Evolutionary conservation across 768 basidiomycete genomes (phyloP).

Genomic region (Tylopilus subfusipes): DNA sequence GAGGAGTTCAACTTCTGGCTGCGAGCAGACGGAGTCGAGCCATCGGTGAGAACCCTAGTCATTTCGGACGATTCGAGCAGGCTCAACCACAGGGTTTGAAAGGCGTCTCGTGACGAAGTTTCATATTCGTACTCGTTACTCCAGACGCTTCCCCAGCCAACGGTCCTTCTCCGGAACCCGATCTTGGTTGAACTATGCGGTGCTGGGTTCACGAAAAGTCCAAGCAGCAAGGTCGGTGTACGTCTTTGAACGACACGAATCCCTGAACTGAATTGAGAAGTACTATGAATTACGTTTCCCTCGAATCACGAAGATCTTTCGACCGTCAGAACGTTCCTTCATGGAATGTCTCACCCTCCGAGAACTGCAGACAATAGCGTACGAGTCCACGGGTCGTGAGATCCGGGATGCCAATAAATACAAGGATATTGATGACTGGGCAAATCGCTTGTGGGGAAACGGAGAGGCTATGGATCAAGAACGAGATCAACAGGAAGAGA

Average conservation of each 20-base stretch:
- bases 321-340: conserved; percentile 63
- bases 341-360: conserved; percentile 47
- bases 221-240: conserved; percentile 47
- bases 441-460: conserved; percentile 38
- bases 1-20: conserved; percentile 72
- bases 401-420: conserved; percentile 28
- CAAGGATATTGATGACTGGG: conserved; percentile 52
- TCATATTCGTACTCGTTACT: conserved; percentile 55
- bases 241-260: background rate
- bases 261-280: conserved; percentile 35
- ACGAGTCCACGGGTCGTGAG: conserved; percentile 52
- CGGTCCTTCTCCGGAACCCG: conserved; percentile 55
- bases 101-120: conserved; percentile 28
- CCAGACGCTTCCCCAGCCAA: conserved; percentile 47
- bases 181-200: conserved; percentile 73
- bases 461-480: conserved; percentile 36
- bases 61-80: background rate
- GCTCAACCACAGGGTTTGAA: background rate
- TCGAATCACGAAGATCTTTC: conserved; percentile 66
- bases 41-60: conserved; percentile 12
- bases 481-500: conserved; percentile 14
- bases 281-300: conserved; percentile 85
- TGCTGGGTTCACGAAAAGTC: conserved; percentile 78
- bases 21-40: conserved; percentile 26
- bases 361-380: conserved; percentile 53